phyloP scores from a whole-genome alignment of 805 yeast genomes.

The Hanseniaspora mollemarum region DNA sequence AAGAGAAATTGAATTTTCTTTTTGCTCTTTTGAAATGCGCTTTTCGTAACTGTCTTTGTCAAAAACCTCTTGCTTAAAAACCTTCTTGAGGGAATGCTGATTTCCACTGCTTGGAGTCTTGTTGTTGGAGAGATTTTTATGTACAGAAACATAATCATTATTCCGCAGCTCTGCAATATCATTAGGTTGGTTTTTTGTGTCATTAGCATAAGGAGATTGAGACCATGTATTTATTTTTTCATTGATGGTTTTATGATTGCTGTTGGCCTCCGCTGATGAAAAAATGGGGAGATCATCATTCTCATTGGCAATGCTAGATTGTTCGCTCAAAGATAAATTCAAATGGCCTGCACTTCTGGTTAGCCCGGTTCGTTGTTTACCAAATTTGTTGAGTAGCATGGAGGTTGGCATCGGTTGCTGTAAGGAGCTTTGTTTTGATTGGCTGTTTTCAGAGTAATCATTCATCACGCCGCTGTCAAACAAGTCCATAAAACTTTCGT shows the following conservation, averaged over 20 bases:
- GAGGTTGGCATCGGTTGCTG: background rate
- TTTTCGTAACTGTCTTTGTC: too few relatives aligned
- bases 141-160: too few relatives aligned
- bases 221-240: slow-evolving; percentile 25
- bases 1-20: too few relatives aligned
- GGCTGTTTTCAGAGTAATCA: background rate
- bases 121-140: too few relatives aligned
- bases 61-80: too few relatives aligned
- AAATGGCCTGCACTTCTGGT: slow-evolving; percentile 45
- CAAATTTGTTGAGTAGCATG: slow-evolving; percentile 1
- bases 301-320: slow-evolving; percentile 17
- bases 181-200: background rate
- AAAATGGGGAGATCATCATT: slow-evolving; percentile 23
- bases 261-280: background rate
- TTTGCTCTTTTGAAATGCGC: too few relatives aligned
- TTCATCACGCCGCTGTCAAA: background rate
- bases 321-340: slow-evolving; percentile 36
- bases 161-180: background rate
- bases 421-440: background rate
- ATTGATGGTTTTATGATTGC: slow-evolving; percentile 15
- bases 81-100: too few relatives aligned
- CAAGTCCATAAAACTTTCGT: slow-evolving; percentile 13
- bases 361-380: slow-evolving; percentile 25
- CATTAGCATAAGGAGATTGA: slow-evolving; percentile 19
- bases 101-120: too few relatives aligned